Conservation (phyloP, 345 rosid genomes). For the Eucalyptus sideroxylon region DNA sequence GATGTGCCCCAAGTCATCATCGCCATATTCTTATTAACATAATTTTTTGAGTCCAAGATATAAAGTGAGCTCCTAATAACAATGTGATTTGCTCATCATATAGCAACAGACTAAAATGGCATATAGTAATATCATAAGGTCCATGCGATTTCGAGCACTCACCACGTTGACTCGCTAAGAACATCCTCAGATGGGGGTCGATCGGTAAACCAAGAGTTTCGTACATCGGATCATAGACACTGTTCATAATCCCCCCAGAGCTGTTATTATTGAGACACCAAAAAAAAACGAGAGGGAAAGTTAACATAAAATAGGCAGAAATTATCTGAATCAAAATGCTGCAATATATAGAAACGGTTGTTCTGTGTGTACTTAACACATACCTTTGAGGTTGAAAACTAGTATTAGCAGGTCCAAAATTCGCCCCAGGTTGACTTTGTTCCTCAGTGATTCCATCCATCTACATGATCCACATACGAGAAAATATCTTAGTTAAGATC, state of each 20-base stretch:
- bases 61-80: neutral
- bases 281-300: neutral
- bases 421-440: neutral
- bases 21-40: neutral
- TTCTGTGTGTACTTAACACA: neutral
- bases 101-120: neutral
- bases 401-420: neutral
- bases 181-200: slow-evolving; percentile 30
- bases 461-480: neutral
- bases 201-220: slow-evolving; percentile 18
- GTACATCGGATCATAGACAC: slow-evolving; percentile 18
- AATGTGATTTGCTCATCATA: neutral
- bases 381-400: neutral
- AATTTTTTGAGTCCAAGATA: neutral
- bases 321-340: neutral
- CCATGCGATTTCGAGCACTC: neutral
- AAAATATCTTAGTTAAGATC: neutral
- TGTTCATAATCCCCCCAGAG: neutral
- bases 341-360: neutral
- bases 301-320: neutral
- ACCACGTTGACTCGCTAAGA: neutral
- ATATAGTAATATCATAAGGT: neutral
- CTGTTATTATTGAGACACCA: neutral
- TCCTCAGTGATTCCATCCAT: neutral
- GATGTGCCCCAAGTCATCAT: neutral